Percentiles rank a stretch among this genome's conserved stretches.
phyloP scores from a whole-genome alignment of 139 green algal genomes.

The Chlorella sp. region DNA sequence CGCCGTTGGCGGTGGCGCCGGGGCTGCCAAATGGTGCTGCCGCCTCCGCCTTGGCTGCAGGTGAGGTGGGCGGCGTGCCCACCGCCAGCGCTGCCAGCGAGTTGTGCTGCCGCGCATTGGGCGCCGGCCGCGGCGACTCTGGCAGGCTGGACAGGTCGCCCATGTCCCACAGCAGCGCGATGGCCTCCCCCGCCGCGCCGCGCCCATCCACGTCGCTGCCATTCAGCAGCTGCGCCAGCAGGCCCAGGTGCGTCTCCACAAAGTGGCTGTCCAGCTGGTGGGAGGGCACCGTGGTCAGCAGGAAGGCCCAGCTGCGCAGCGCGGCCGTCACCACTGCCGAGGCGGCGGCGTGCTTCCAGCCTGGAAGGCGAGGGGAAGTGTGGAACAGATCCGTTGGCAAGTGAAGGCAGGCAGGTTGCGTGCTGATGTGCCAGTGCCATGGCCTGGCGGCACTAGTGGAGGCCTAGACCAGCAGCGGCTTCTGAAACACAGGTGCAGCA shows the following conservation, averaged over 20 bases:
- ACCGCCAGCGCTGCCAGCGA: neutral
- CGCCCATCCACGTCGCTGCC: constrained; percentile 45
- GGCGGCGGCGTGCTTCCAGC: constrained; percentile 15
- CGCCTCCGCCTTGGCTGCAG: neutral
- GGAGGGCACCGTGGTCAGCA: constrained; percentile 65
- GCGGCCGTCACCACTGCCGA: constrained; percentile 41
- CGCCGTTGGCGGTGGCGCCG: neutral
- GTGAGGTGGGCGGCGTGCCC: neutral
- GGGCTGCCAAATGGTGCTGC: neutral
- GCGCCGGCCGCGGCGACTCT: constrained; percentile 10
- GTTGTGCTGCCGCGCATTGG: neutral
- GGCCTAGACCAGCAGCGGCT: neutral
- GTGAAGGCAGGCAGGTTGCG: neutral
- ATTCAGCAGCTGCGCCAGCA: constrained; percentile 52
- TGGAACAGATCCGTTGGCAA: no score
- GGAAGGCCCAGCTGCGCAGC: constrained; percentile 69
- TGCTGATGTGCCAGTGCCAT: neutral
- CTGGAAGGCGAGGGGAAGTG: neutral
- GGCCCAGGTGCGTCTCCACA: constrained; percentile 52
- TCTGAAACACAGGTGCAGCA: neutral
- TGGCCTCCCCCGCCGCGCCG: constrained; percentile 67
- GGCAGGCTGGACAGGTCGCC: constrained; percentile 47
- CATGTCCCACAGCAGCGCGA: constrained; percentile 64
- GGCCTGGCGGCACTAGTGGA: neutral
- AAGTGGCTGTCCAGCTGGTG: constrained; percentile 22